Conservation (phyloP, 768 basidiomycete genomes). For the Termitomyces heimii region DNA sequence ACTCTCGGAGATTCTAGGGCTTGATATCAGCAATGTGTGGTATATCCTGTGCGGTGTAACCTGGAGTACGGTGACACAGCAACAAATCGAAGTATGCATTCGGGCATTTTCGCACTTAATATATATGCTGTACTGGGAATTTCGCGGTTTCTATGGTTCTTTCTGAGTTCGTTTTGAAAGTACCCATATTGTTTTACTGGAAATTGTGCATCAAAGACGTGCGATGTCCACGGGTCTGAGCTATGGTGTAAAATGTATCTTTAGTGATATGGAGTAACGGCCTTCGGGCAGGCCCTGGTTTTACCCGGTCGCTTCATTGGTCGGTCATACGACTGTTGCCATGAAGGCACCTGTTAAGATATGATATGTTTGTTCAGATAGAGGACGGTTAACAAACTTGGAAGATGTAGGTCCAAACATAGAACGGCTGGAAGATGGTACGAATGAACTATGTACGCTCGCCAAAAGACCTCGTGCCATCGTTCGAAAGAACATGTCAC, state of each 20-base stretch:
- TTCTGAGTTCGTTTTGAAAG: neutral
- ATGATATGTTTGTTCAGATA: neutral
- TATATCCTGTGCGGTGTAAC: neutral
- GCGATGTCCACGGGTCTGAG: neutral
- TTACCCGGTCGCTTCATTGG: neutral
- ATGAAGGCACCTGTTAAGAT: neutral
- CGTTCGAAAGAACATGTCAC: neutral
- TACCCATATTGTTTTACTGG: neutral
- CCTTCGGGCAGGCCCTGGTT: neutral
- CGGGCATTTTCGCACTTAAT: neutral
- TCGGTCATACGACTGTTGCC: neutral
- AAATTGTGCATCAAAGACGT: neutral
- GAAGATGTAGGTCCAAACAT: neutral
- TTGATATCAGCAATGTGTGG: neutral
- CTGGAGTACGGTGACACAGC: neutral
- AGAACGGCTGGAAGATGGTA: neutral
- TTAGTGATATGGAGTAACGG: neutral
- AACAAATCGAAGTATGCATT: neutral
- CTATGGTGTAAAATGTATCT: neutral
- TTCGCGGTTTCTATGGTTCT: neutral
- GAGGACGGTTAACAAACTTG: neutral
- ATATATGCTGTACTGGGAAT: no score
- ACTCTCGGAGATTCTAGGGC: neutral
- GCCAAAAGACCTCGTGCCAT: neutral
- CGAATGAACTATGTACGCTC: neutral